phyloP scores from a whole-genome alignment of 192 early-diverging fungal genomes.

The Coemansia sp. region DNA sequence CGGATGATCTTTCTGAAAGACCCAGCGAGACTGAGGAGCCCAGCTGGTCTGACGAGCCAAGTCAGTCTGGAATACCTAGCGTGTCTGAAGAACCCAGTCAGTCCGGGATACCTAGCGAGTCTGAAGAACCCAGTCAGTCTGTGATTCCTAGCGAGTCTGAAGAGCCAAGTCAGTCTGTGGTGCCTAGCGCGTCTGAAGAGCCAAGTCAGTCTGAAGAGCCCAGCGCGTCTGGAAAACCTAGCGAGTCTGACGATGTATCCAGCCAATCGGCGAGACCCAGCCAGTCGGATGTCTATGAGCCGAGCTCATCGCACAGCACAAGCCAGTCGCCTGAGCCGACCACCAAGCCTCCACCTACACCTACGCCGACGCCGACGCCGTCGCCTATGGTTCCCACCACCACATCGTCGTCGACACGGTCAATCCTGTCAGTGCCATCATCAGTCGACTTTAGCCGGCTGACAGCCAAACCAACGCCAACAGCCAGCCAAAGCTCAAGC shows the following conservation, averaged over 20 bases:
- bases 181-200: not conserved
- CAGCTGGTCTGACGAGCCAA: not conserved
- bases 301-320: not conserved
- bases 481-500: not conserved
- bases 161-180: not conserved
- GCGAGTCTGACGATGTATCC: not conserved
- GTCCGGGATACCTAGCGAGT: not conserved
- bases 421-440: constrained; percentile 33
- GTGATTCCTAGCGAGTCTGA: not conserved
- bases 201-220: not conserved
- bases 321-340: not conserved
- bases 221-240: not conserved
- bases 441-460: constrained; percentile 50
- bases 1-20: not conserved
- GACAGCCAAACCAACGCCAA: constrained; percentile 19
- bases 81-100: not conserved
- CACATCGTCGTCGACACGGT: constrained; percentile 18
- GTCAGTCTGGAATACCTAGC: not conserved
- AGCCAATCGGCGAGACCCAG: not conserved
- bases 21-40: not conserved
- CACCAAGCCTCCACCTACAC: not conserved
- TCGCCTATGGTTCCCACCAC: constrained; percentile 6
- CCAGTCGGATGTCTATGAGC: not conserved
- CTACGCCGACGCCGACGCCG: not conserved
- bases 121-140: not conserved